A percentile compares a stretch with the other conserved stretches of the same genome.
Conservation (phyloP, 331 rosid genomes). For the Phaseolus coccineus region DNA sequence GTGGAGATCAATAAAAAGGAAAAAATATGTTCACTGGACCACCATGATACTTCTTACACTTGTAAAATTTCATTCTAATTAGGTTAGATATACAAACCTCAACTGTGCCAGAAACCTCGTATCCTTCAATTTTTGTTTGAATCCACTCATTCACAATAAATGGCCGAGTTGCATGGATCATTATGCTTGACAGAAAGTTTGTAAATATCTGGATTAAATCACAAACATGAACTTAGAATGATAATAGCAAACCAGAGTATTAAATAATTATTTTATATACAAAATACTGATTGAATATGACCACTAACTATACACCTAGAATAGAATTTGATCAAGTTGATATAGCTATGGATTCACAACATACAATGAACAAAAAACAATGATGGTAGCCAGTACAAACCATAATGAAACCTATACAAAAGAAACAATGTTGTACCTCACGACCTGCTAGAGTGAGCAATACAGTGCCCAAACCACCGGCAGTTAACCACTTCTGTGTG, state of each 20-base stretch:
- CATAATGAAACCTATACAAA: slow-evolving; percentile 31
- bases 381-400: background rate
- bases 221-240: slow-evolving; percentile 44
- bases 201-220: slow-evolving; percentile 82
- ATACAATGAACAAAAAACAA: slow-evolving; percentile 32
- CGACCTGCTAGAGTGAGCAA: slow-evolving; percentile 97
- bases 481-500: slow-evolving; percentile 96
- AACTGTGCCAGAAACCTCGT: slow-evolving; percentile 97
- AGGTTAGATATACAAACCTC: slow-evolving; percentile 73
- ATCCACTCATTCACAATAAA: slow-evolving; percentile 94
- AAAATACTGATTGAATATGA: slow-evolving; percentile 9
- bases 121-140: slow-evolving; percentile 95
- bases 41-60: slow-evolving; percentile 13
- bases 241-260: slow-evolving; percentile 29
- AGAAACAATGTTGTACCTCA: slow-evolving; percentile 66
- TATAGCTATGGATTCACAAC: slow-evolving; percentile 6
- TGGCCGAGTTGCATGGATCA: slow-evolving; percentile 95
- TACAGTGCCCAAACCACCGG: slow-evolving; percentile 99
- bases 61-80: slow-evolving; percentile 6
- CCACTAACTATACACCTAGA: background rate
- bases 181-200: slow-evolving; percentile 94
- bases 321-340: slow-evolving; percentile 34
- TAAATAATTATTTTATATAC: background rate
- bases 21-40: background rate
- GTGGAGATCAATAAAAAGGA: background rate